Conservation (phyloP, 768 basidiomycete species). For the Boletus fagicola region DNA sequence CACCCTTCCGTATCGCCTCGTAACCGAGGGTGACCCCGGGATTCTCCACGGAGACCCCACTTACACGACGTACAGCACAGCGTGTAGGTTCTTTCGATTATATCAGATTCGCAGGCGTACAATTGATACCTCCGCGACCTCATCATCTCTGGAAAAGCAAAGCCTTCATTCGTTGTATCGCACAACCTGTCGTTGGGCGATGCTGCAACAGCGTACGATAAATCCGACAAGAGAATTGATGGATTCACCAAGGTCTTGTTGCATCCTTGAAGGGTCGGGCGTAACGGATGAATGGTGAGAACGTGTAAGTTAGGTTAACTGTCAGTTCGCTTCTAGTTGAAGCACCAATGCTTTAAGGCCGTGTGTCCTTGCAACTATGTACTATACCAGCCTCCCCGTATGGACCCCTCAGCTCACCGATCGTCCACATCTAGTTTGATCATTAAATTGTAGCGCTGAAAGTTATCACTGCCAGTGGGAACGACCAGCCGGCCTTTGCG, state of each 20-base stretch:
- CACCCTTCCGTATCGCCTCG: too few relatives aligned
- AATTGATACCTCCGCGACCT: slow-evolving; percentile 9
- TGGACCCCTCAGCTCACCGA: not conserved
- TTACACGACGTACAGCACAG: too few relatives aligned
- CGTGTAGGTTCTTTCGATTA: too few relatives aligned
- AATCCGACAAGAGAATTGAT: slow-evolving; percentile 8
- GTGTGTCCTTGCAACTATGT: not conserved
- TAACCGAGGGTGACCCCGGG: too few relatives aligned
- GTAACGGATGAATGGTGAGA: not conserved
- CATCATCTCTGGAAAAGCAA: slow-evolving; percentile 2
- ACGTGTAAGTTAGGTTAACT: not conserved
- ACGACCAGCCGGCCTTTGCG: too few relatives aligned
- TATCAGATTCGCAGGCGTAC: not conserved
- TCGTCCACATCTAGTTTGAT: too few relatives aligned
- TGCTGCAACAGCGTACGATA: slow-evolving; percentile 3
- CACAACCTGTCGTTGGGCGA: slow-evolving; percentile 3
- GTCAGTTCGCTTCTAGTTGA: not conserved
- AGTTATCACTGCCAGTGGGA: too few relatives aligned
- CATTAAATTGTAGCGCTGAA: too few relatives aligned
- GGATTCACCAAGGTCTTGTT: slow-evolving; percentile 1
- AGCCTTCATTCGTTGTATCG: slow-evolving; percentile 4
- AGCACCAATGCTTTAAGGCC: not conserved
- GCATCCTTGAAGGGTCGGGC: not conserved
- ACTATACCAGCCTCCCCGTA: not conserved
- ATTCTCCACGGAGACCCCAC: too few relatives aligned